Percentiles rank a stretch among this genome's conserved stretches.
Conservation (phyloP, 305 asterid genomes). For the Fraxinus dipetala region DNA sequence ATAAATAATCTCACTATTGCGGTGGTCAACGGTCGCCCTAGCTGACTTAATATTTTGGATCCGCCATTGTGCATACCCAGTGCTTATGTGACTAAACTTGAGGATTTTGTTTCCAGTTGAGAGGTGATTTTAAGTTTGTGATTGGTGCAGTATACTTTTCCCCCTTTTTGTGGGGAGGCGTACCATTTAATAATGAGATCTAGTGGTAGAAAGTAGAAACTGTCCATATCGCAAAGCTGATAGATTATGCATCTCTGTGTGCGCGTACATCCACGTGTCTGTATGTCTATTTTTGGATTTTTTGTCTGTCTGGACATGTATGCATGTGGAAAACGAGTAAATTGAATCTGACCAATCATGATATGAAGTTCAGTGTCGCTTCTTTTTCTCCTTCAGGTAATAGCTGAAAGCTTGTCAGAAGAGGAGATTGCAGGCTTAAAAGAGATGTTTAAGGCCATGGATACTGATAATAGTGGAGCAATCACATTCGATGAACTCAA, state of each 20-base stretch:
- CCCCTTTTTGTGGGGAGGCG: neutral
- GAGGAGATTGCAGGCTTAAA: constrained; percentile 95
- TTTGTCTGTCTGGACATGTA: neutral
- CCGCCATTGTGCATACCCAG: neutral
- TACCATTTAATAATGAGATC: neutral
- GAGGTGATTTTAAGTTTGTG: neutral
- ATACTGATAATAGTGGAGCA: constrained; percentile 84
- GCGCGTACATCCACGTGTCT: neutral
- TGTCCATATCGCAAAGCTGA: neutral
- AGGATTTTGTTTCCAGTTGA: neutral
- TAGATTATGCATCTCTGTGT: neutral
- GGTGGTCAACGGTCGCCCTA: too few relatives aligned
- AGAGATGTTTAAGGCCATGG: constrained; percentile 96
- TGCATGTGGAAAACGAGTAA: neutral
- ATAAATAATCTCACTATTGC: too few relatives aligned
- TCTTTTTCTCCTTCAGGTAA: constrained; percentile 56
- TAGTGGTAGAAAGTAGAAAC: neutral
- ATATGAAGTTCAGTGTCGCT: constrained; percentile 3
- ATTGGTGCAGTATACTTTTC: neutral
- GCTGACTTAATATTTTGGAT: too few relatives aligned
- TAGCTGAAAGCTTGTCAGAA: constrained; percentile 95
- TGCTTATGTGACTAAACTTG: neutral
- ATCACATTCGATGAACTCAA: constrained; percentile 94
- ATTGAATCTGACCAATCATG: neutral
- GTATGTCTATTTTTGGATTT: neutral